phyloP scores from a whole-genome alignment of 2,329 filamentous ascomycete genomes.

The Microdochium nivale region DNA sequence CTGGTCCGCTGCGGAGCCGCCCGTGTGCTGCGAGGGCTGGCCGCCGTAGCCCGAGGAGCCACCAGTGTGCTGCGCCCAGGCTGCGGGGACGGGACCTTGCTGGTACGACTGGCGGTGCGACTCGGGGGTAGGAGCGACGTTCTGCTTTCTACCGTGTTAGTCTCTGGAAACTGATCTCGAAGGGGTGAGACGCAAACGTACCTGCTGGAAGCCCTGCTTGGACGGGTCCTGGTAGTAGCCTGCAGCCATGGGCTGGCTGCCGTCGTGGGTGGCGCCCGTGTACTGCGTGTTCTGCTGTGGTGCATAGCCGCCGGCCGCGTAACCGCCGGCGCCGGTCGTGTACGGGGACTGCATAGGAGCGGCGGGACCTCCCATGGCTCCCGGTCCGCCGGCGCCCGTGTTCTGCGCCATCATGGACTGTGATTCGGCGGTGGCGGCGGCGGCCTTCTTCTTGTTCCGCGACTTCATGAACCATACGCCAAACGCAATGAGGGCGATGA shows the following conservation, averaged over 20 bases:
- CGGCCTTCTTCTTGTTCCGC: background rate
- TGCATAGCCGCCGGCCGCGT: background rate
- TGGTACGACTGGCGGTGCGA: background rate
- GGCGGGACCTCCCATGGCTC: background rate
- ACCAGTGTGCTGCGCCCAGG: background rate
- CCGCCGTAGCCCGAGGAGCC: background rate
- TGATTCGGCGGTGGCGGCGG: background rate
- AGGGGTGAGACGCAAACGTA: too few species aligned
- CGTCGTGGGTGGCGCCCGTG: background rate
- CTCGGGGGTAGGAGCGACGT: background rate
- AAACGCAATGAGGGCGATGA: conserved; percentile 28
- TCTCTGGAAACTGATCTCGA: too few species aligned
- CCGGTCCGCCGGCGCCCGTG: background rate
- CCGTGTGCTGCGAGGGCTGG: background rate
- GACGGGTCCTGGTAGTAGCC: background rate
- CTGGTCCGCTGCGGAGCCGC: background rate
- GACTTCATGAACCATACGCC: background rate
- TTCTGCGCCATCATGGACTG: background rate
- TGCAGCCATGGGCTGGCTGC: background rate
- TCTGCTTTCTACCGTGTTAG: background rate
- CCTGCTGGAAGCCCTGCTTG: conserved; percentile 1
- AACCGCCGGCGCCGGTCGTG: background rate
- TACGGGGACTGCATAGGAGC: background rate
- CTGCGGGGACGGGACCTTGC: background rate
- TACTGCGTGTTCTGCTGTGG: background rate